phyloP scores from a whole-genome alignment of 768 basidiomycete species.

The Leccinum sublutescens region DNA sequence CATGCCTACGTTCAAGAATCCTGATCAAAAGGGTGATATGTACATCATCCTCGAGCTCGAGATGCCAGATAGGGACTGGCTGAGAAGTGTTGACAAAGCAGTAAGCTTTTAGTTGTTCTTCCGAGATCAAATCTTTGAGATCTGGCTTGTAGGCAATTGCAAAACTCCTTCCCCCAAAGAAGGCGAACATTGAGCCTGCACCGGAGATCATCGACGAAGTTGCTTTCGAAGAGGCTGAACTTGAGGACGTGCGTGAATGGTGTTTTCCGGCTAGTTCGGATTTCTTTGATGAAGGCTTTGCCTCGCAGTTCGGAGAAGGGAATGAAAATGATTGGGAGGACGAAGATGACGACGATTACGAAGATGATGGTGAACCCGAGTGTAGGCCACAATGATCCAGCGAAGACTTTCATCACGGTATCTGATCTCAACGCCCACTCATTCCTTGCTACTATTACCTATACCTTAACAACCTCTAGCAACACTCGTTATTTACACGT shows the following conservation, averaged over 20 bases:
- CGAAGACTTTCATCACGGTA: constrained; percentile 6
- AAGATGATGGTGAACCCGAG: constrained; percentile 50
- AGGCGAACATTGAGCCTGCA: constrained; percentile 65
- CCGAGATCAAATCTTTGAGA: constrained; percentile 3
- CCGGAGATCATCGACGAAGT: constrained; percentile 71
- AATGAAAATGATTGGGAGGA: constrained; percentile 72
- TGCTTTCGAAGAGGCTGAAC: constrained; percentile 71
- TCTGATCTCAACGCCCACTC: constrained; percentile 11
- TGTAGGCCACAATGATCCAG: constrained; percentile 58
- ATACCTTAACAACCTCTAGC: constrained; percentile 19
- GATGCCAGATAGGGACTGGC: constrained; percentile 83
- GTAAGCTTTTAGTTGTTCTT: constrained; percentile 36
- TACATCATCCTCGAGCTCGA: constrained; percentile 83
- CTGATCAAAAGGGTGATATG: constrained; percentile 73
- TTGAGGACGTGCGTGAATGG: constrained; percentile 80
- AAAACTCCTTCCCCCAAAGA: constrained; percentile 72
- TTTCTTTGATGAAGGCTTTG: constrained; percentile 77
- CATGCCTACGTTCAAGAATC: constrained; percentile 75
- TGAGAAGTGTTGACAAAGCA: constrained; percentile 57
- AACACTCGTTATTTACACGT: constrained; percentile 28
- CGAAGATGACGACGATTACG: constrained; percentile 61
- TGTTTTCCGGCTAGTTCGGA: constrained; percentile 69
- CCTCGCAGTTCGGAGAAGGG: constrained; percentile 67
- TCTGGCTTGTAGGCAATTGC: constrained; percentile 52
- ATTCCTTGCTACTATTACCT: constrained; percentile 9